Evolutionary conservation across 1,139 yeast species (phyloP).

Genomic region (Nakaseomyces sp.): DNA sequence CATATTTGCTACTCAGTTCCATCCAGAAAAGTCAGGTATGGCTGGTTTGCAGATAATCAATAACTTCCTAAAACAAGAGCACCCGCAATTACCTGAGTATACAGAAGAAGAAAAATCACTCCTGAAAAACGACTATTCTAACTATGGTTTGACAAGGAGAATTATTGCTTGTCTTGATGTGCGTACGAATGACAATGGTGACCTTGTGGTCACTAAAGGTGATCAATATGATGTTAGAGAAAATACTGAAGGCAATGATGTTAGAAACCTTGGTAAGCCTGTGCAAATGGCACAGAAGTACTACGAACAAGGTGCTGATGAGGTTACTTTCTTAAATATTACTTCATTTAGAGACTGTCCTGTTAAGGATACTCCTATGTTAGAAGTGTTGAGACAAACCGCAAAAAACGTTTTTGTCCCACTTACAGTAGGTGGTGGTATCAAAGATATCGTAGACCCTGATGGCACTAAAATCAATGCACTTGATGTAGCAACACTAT

Average conservation of each 20-base stretch:
- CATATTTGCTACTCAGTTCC: slow-evolving; percentile 91
- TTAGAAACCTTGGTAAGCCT: slow-evolving; percentile 91
- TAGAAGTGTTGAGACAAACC: slow-evolving; percentile 71
- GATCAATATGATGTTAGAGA: slow-evolving; percentile 97
- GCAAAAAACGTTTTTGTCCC: slow-evolving; percentile 93
- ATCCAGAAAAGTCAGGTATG: slow-evolving; percentile 90
- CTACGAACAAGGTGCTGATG: slow-evolving; percentile 93
- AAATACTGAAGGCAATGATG: slow-evolving; percentile 43
- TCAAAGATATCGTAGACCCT: slow-evolving; percentile 80
- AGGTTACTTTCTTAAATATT: slow-evolving; percentile 84
- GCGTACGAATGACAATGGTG: slow-evolving; percentile 90
- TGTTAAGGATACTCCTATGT: slow-evolving; percentile 84
- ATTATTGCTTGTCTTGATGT: slow-evolving; percentile 94
- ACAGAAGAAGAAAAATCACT: slow-evolving; percentile 16
- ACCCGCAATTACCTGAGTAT: slow-evolving; percentile 22
- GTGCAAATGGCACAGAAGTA: slow-evolving; percentile 86
- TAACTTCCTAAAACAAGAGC: slow-evolving; percentile 54
- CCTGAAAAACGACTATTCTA: slow-evolving; percentile 39
- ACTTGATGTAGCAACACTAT: slow-evolving; percentile 77
- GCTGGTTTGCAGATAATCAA: slow-evolving; percentile 76
- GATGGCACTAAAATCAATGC: slow-evolving; percentile 73
- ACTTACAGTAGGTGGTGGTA: slow-evolving; percentile 95
- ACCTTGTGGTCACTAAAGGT: slow-evolving; percentile 93
- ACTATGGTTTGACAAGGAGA: slow-evolving; percentile 74
- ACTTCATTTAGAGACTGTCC: slow-evolving; percentile 95